phyloP scores from a whole-genome alignment of 2,329 filamentous ascomycete genomes.

The Hortaea werneckii region DNA sequence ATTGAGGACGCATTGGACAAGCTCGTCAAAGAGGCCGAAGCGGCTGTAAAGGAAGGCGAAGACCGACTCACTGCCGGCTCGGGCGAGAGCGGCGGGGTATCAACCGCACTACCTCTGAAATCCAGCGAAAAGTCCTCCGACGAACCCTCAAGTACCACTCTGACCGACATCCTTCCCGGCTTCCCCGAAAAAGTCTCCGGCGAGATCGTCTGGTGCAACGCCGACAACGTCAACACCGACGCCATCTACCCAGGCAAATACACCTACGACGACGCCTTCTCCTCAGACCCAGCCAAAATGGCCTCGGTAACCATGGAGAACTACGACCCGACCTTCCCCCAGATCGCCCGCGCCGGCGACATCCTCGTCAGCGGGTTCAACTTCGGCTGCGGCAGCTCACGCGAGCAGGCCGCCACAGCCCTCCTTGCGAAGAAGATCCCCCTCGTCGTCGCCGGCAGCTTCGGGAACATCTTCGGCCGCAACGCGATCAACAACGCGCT shows the following conservation, averaged over 20 bases:
- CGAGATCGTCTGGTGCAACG: constrained; percentile 81
- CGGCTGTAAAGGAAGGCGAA: constrained; percentile 47
- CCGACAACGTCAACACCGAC: constrained; percentile 84
- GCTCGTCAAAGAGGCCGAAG: constrained; percentile 58
- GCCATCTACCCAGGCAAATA: constrained; percentile 86
- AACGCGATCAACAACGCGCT: constrained; percentile 75
- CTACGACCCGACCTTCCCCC: constrained; percentile 66
- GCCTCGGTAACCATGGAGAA: constrained; percentile 87
- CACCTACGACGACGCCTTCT: constrained; percentile 81
- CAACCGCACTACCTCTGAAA: background rate
- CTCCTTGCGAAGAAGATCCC: constrained; percentile 72
- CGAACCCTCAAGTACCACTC: constrained; percentile 10
- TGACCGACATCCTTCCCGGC: constrained; percentile 68
- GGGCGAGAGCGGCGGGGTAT: constrained; percentile 13
- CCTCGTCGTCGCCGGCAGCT: constrained; percentile 69
- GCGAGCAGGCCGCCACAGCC: constrained; percentile 83
- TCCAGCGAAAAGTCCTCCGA: constrained; percentile 19
- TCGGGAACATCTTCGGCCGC: constrained; percentile 72
- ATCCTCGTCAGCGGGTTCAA: constrained; percentile 81
- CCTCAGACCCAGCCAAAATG: constrained; percentile 67
- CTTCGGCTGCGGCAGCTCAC: constrained; percentile 72
- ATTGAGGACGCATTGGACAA: constrained; percentile 63
- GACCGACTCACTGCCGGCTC: constrained; percentile 27
- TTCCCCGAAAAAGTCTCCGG: constrained; percentile 77
- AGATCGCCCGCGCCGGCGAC: constrained; percentile 56